Evolutionary conservation across 179 eudicot species (phyloP).

Genomic region (Silene vulgaris): DNA sequence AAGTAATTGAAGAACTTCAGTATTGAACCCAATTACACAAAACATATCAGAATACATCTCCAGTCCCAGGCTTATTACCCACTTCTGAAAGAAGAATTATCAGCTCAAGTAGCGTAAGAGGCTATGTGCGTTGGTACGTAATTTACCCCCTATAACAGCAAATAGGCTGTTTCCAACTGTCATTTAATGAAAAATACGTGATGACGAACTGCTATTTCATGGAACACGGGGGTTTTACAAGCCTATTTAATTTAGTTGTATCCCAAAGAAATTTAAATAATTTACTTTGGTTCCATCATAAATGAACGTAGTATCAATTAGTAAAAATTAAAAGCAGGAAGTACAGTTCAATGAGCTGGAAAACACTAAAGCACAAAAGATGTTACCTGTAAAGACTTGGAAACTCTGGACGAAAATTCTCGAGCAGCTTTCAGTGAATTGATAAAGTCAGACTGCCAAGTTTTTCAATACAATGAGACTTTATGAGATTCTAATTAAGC

Average conservation of each 20-base stretch:
- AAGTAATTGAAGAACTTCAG: not conserved
- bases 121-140: not conserved
- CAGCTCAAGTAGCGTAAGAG: not conserved
- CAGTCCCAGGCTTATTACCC: not conserved
- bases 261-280: not conserved
- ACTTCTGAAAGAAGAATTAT: not conserved
- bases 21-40: not conserved
- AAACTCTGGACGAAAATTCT: slow-evolving; percentile 75
- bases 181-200: not conserved
- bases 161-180: not conserved
- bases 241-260: not conserved
- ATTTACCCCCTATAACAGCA: not conserved
- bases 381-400: slow-evolving; percentile 74
- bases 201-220: not conserved
- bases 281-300: not conserved
- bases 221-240: not conserved
- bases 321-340: not conserved
- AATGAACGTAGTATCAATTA: not conserved
- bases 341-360: not conserved
- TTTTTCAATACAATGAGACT: slow-evolving; percentile 8
- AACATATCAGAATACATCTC: not conserved
- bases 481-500: slow-evolving; percentile 12
- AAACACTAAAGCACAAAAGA: not conserved
- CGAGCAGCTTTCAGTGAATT: slow-evolving; percentile 85
- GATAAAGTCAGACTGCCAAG: slow-evolving; percentile 66